Conservation (phyloP, 805 yeast genomes). For the Candida ficus region DNA sequence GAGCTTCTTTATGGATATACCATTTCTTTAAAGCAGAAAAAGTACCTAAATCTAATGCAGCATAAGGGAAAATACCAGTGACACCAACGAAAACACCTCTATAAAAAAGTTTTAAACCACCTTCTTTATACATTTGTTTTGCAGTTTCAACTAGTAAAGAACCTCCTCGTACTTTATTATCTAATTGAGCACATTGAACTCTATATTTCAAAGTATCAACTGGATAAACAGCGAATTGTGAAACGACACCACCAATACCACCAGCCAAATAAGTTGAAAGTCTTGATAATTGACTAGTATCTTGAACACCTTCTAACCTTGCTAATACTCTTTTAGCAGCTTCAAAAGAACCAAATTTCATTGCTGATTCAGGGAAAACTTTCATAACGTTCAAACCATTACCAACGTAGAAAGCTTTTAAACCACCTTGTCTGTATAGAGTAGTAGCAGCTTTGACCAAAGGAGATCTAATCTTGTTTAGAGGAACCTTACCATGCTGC, state of each 20-base stretch:
- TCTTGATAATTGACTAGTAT: conserved; percentile 64
- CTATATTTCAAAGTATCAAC: conserved; percentile 92
- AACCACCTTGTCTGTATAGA: conserved; percentile 83
- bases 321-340: conserved; percentile 74
- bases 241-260: conserved; percentile 92
- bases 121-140: conserved; percentile 68
- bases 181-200: conserved; percentile 85
- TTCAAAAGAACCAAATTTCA: conserved; percentile 95
- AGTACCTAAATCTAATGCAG: conserved; percentile 93
- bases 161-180: conserved; percentile 55
- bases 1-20: conserved; percentile 63
- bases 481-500: conserved; percentile 33
- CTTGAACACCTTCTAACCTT: conserved; percentile 67
- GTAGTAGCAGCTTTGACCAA: conserved; percentile 74
- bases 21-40: conserved; percentile 80
- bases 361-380: conserved; percentile 95
- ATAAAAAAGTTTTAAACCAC: conserved; percentile 76
- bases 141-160: conserved; percentile 62
- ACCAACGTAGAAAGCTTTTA: conserved; percentile 86
- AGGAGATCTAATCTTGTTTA: conserved; percentile 59
- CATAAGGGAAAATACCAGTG: conserved; percentile 95
- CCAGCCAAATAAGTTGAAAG: conserved; percentile 86
- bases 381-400: conserved; percentile 90
- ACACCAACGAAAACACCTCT: conserved; percentile 90
- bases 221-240: conserved; percentile 92